phyloP scores from a whole-genome alignment of 331 rosid species.

The Erythrophleum ivorense region DNA sequence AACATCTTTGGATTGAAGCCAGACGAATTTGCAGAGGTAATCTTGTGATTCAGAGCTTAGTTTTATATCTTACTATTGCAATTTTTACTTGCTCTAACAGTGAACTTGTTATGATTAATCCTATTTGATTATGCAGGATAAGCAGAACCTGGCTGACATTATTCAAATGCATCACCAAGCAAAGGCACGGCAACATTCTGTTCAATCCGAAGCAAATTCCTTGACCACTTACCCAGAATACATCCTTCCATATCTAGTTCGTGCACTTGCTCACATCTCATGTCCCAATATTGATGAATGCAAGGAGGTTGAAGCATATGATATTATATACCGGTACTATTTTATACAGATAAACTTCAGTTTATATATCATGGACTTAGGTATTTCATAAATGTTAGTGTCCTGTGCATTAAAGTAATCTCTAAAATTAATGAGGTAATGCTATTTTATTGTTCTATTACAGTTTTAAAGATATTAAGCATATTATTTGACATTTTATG shows the following conservation, averaged over 20 bases:
- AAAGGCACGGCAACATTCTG: conserved; percentile 68
- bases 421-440: conserved; percentile 16
- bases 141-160: conserved; percentile 82
- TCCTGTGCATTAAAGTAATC: conserved; percentile 16
- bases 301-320: conserved; percentile 83
- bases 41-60: conserved; percentile 31
- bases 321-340: conserved; percentile 74
- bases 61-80: conserved; percentile 10
- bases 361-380: conserved; percentile 20
- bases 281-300: conserved; percentile 89
- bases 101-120: conserved; percentile 31
- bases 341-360: conserved; percentile 14
- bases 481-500: neutral
- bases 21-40: conserved; percentile 78
- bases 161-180: conserved; percentile 89
- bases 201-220: conserved; percentile 75
- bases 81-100: conserved; percentile 27
- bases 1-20: conserved; percentile 64
- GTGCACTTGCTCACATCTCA: conserved; percentile 84
- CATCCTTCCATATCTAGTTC: conserved; percentile 84
- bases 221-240: conserved; percentile 74
- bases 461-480: conserved; percentile 20
- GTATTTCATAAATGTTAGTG: conserved; percentile 18
- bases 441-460: conserved; percentile 20
- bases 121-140: conserved; percentile 65